phyloP scores from a whole-genome alignment of 129 eudicot species.

The Glebionis coronaria region DNA sequence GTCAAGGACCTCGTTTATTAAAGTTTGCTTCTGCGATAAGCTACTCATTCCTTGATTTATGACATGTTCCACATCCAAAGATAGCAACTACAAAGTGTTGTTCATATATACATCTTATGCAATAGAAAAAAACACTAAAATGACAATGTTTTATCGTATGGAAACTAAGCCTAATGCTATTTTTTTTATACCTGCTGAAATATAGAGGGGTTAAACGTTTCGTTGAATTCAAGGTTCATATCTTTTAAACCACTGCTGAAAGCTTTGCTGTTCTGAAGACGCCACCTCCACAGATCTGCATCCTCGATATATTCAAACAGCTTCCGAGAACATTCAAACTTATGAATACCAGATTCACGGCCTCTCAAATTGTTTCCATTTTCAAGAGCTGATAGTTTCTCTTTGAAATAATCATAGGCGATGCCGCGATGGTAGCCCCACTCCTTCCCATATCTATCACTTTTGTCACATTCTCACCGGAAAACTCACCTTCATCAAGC shows the following conservation, averaged over 20 bases:
- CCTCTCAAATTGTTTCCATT: conserved; percentile 11
- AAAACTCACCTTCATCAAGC: conserved; percentile 36
- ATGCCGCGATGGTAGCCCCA: conserved; percentile 92
- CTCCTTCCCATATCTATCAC: conserved; percentile 89
- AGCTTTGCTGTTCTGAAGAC: conserved; percentile 68
- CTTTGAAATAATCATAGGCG: conserved; percentile 74
- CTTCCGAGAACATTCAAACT: conserved; percentile 42
- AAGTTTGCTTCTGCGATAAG: conserved; percentile 61
- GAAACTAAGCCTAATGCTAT: background rate
- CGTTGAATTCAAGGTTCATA: conserved; percentile 50
- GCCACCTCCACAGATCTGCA: conserved; percentile 86
- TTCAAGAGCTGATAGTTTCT: conserved; percentile 41
- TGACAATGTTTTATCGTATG: too few species aligned
- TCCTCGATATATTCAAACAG: conserved; percentile 76
- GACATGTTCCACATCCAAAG: conserved; percentile 59
- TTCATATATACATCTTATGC: background rate
- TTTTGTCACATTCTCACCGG: conserved; percentile 47
- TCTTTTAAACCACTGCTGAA: conserved; percentile 88
- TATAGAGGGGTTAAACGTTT: conserved; percentile 46
- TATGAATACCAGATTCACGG: conserved; percentile 15
- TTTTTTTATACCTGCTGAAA: conserved; percentile 60
- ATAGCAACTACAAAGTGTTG: conserved; percentile 50
- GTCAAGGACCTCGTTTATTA: conserved; percentile 60
- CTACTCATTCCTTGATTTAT: conserved; percentile 56
- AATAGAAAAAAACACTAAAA: background rate